These are phyloP conservation scores for Entomortierella chlamydospora DNA, from an alignment of 192 early-diverging fungal genomes.

Conservation along the genomic window DNA sequence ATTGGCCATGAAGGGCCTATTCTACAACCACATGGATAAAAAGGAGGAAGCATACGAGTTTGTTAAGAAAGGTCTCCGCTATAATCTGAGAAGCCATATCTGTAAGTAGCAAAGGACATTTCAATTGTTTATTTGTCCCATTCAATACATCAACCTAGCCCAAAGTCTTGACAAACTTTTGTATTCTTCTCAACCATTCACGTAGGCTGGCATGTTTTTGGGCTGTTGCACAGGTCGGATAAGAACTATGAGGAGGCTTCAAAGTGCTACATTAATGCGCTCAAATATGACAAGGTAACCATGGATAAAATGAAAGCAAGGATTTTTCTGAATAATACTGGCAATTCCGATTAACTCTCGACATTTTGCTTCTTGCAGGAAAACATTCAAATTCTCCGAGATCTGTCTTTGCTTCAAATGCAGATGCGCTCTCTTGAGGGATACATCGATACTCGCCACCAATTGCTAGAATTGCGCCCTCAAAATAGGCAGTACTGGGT, in stretches of 20 bases:
- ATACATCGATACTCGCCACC: slow-evolving; percentile 77
- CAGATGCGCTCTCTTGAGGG: slow-evolving; percentile 89
- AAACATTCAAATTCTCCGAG: slow-evolving; percentile 92
- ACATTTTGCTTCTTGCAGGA: slow-evolving; percentile 54
- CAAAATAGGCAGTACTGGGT: slow-evolving; percentile 82
- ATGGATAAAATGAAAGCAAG: background rate
- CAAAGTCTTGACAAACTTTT: no score
- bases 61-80: slow-evolving; percentile 87
- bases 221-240: slow-evolving; percentile 90
- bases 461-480: slow-evolving; percentile 77
- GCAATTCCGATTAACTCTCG: background rate
- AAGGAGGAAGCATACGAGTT: slow-evolving; percentile 91
- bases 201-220: slow-evolving; percentile 95
- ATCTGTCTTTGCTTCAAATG: slow-evolving; percentile 85
- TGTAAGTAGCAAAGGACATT: slow-evolving; percentile 63
- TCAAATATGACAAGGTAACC: slow-evolving; percentile 81
- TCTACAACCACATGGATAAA: slow-evolving; percentile 89
- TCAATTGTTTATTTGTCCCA: background rate
- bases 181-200: slow-evolving; percentile 3
- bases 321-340: background rate
- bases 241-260: slow-evolving; percentile 93
- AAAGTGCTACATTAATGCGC: slow-evolving; percentile 90
- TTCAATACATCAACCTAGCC: background rate
- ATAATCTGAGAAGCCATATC: slow-evolving; percentile 86
- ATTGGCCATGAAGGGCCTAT: slow-evolving; percentile 94